Base-by-base conservation (phyloP, 2,329 filamentous ascomycete genomes). In the Fusarium euwallaceae region DNA sequence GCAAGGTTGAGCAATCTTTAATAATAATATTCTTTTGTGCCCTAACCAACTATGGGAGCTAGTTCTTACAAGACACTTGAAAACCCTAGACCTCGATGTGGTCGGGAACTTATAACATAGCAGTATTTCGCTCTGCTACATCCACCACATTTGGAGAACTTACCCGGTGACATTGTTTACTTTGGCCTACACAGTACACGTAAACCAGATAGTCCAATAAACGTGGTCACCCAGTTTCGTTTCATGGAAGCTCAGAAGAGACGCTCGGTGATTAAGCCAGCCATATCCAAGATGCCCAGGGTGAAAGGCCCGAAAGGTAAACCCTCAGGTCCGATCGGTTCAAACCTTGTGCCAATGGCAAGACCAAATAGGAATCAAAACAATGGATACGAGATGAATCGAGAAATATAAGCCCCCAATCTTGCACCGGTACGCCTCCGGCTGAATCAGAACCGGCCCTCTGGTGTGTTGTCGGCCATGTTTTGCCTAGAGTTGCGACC, bases 21-120 rank as follows among this genome's bases (percentile, higher is more conserved):
- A 65, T 67, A 45, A 68, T 63, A 73, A 27, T 43, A 41, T 68
- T 24, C 41, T n/a, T 45, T 39, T 45, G 32, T 43, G 48, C 29
- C 36, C 14, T 39, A n/a, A 20, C 27, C n/a, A 29, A n/a, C 48
- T 17, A 53, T 32, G 17, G 27, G 17, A 39, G 16, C 6, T n/a
- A 22, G 32, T 43, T 61, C 37, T 17, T 61, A 32, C 11, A 34
- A 27, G 27, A 17, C 36, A 34, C 10, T 27, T 32, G 48, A 17
- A 53, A 53, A 32, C 48, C 17, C 6, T 32, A 32, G 27, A 32
- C 27, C 48, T 53, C 11, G 27, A 53, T 20, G 27, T 32, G 48
- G 27, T 32, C 17, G 4, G 27, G 16, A n/a, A 32, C 4, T 29
- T 10, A 29, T 10, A 29, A 29, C 27, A n/a, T 20, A 11, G 27